Evolutionary conservation across 768 basidiomycete species (phyloP), one percentile per base, ranked within the genome.

Genomic region (Boletus tomentosulus): DNA sequence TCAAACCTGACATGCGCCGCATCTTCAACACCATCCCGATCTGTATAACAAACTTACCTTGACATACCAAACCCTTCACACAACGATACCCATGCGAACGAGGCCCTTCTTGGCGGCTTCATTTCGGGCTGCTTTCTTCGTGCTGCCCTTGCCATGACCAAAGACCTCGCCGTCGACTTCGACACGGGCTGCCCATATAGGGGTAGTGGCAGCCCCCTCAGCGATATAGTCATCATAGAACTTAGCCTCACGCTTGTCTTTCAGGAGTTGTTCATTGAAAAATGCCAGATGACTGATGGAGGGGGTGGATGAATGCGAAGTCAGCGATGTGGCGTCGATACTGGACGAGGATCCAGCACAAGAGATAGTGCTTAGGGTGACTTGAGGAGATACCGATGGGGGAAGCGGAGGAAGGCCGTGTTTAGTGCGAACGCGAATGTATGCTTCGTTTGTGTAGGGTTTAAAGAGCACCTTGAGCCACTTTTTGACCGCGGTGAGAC

Each of bases 21-120:
- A n/a, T 19, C n/a, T 16, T 50, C 13, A 41, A 25, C 30, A 22
- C 16, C 5, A 47, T 11, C 19, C 19, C 19, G 8, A 3, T n/a
- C 35, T 12, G 24, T 13, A 6, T 1, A 11, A 31, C 30, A 34
- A 28, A 76, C 78, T 71, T 64, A 77, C 41, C 56, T 78, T 70
- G 22, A 24, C 47, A 19, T 35, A 37, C 42, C 52, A n/a, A n/a
- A 24, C 50, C 16, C 2, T 39, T 63, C 42, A 79, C 46, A 82
- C 81, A 39, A 72, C 56, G 46, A 87, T 75, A 3, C 82, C 85
- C 66, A 91, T 59, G 53, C 70, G 77, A 62, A 73, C 66, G 57
- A 91, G 74, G 3, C 87, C 88, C 59, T 82, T 73, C 67, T 88
- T 90, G 33, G 89, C 89, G 5, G 89, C 89, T 64, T 89, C 89